Evolutionary conservation across 139 green algal species (phyloP).

Genomic region (Tetradesmus lagerheimii): DNA sequence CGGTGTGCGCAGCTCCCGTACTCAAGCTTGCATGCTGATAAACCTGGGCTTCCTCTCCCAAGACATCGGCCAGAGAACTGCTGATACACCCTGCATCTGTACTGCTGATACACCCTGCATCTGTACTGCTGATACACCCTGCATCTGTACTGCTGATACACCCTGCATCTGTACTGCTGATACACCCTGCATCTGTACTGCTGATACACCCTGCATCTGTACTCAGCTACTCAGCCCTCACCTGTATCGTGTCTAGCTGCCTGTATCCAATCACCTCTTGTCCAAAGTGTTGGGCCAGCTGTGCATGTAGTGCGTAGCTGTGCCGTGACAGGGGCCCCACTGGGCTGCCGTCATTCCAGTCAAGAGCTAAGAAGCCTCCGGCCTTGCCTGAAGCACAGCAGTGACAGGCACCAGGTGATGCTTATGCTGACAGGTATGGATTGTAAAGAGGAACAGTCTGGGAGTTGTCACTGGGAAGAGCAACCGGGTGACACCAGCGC

Average conservation of each 20-base stretch:
- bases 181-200: too few species aligned
- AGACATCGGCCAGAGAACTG: too few species aligned
- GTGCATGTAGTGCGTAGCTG: slow-evolving; percentile 73
- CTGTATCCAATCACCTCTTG: slow-evolving; percentile 69
- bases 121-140: not conserved
- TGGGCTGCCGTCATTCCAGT: slow-evolving; percentile 63
- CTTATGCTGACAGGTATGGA: not conserved
- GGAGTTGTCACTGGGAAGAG: too few species aligned
- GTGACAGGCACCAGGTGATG: not conserved
- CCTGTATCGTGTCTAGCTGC: slow-evolving; percentile 40
- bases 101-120: not conserved
- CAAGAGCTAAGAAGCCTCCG: slow-evolving; percentile 84
- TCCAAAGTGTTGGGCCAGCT: slow-evolving; percentile 70
- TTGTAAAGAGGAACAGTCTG: not conserved
- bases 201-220: not conserved
- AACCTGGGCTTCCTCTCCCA: too few species aligned
- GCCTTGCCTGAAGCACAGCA: slow-evolving; percentile 65
- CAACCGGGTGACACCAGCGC: too few species aligned
- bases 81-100: too few species aligned
- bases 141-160: not conserved
- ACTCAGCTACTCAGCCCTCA: not conserved
- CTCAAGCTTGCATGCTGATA: too few species aligned
- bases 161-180: not conserved
- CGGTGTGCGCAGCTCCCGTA: too few species aligned
- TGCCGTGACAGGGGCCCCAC: slow-evolving; percentile 65